Percentiles rank a stretch among this genome's conserved stretches.
These are phyloP conservation scores for Aspergillus bombycis DNA, from an alignment of 2,329 filamentous ascomycete species.

Conservation along the genomic window DNA sequence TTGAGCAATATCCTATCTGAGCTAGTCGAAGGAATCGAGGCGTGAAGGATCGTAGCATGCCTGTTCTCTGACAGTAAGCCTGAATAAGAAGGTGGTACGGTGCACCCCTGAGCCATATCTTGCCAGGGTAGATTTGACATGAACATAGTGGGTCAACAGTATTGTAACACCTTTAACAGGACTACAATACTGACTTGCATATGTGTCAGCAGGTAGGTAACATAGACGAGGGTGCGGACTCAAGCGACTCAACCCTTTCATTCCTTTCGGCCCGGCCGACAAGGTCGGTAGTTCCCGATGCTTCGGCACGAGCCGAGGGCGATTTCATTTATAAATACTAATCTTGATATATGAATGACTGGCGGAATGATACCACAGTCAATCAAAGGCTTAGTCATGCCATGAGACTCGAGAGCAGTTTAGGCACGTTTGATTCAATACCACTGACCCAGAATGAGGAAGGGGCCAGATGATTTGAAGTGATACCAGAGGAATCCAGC, in stretches of 20 bases:
- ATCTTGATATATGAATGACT: no score
- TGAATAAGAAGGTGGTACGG: conserved; percentile 1
- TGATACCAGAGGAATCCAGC: no score
- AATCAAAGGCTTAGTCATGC: no score
- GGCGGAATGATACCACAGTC: no score
- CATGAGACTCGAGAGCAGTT: no score
- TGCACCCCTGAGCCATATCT: conserved; percentile 1
- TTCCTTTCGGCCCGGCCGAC: neutral
- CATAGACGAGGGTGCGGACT: neutral
- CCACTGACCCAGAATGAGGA: no score
- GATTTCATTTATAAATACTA: neutral
- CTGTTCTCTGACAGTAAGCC: conserved; percentile 1
- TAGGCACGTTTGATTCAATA: no score
- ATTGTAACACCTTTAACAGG: neutral
- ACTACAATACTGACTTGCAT: neutral
- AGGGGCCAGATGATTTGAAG: no score
- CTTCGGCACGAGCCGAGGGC: neutral
- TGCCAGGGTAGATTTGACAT: neutral
- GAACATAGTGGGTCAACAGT: neutral
- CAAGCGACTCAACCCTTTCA: no score
- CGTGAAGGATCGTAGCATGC: neutral
- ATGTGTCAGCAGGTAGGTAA: neutral
- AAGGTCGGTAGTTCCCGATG: neutral
- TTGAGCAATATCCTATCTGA: neutral
- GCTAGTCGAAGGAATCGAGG: conserved; percentile 2